Evolutionary conservation across 225 moss, liverwort and hornwort genomes (phyloP), one percentile per base, ranked within the genome.

Genomic region (Antitrichia curtipendula): DNA sequence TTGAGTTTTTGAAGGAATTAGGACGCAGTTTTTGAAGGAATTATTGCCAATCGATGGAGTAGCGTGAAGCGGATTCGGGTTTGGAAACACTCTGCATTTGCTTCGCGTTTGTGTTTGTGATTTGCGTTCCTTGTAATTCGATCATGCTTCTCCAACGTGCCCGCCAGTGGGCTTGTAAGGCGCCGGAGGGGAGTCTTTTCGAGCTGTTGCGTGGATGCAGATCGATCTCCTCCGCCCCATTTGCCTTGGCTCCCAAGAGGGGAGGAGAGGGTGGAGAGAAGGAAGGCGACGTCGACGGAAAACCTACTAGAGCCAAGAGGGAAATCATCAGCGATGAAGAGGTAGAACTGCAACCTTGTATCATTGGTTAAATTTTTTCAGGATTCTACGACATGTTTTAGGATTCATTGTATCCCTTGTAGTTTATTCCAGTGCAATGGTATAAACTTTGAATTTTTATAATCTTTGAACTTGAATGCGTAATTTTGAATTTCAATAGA

Each of bases 311-410:
- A 56, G 86, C 82, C 4, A 94, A 93, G 85, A 89, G 91, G 73
- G 94, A 90, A 84, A 90, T 94, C n/a, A 94, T 94, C 66, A 88
- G 88, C 24, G 94, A 94, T 77, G 94, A 92, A 84, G 92, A 94
- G 94, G 94, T 94, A 85, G 77, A 28, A 68, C 17, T 23, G 31
- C 38, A 28, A 45, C 31, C 60, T 66, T 87, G 31, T 18, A 41
- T 71, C 20, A 3, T n/a, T 28, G 20, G 11, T 43, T 27, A 2
- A 85, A 13, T 14, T 25, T 47, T 45, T 78, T 24, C 27, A 28
- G 61, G 60, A 38, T 49, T 78, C 19, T 45, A 54, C 32, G 65
- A 54, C 43, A 40, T 52, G 21, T 15, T 29, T 4, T 41, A 18
- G 78, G 58, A 41, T 78, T 29, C 19, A 18, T 40, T 78, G 18